These are phyloP conservation scores for Pseudognaphalium luteoalbum DNA, from an alignment of 129 eudicot genomes.

Conservation along the genomic window DNA sequence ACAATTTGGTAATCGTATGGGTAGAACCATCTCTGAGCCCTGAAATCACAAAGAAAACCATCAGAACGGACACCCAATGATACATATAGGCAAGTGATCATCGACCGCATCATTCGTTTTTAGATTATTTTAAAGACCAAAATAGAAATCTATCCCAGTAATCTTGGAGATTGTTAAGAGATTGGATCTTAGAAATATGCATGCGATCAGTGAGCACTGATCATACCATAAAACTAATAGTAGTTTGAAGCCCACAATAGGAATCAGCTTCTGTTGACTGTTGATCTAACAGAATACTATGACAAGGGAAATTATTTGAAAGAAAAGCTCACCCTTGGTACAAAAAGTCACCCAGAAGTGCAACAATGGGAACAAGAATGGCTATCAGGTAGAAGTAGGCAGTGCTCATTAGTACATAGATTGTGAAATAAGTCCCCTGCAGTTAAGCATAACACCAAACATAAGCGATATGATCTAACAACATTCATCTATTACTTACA, in stretches of 20 bases:
- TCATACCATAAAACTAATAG: background rate
- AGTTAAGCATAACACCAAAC: constrained; percentile 13
- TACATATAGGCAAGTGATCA: background rate
- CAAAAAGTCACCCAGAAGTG: constrained; percentile 73
- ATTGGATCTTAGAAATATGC: background rate
- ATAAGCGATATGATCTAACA: background rate
- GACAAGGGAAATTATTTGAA: background rate
- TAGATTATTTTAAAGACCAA: background rate
- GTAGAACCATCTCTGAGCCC: constrained; percentile 94
- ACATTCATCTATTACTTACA: background rate
- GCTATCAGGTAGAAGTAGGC: constrained; percentile 66
- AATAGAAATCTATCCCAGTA: background rate
- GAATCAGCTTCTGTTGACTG: background rate
- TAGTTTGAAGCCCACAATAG: background rate
- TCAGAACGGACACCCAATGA: background rate
- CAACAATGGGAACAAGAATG: constrained; percentile 80
- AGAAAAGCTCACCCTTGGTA: constrained; percentile 66
- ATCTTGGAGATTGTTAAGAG: background rate
- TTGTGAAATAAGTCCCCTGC: constrained; percentile 72
- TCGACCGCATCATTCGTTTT: constrained; percentile 3
- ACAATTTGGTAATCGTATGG: constrained; percentile 86
- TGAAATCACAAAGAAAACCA: constrained; percentile 31
- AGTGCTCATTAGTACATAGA: constrained; percentile 72
- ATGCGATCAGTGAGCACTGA: no score
- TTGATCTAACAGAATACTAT: background rate